These are phyloP conservation scores for Pterulicium gracile DNA, from an alignment of 1,284 basidiomycete genomes.

Conservation along the genomic window DNA sequence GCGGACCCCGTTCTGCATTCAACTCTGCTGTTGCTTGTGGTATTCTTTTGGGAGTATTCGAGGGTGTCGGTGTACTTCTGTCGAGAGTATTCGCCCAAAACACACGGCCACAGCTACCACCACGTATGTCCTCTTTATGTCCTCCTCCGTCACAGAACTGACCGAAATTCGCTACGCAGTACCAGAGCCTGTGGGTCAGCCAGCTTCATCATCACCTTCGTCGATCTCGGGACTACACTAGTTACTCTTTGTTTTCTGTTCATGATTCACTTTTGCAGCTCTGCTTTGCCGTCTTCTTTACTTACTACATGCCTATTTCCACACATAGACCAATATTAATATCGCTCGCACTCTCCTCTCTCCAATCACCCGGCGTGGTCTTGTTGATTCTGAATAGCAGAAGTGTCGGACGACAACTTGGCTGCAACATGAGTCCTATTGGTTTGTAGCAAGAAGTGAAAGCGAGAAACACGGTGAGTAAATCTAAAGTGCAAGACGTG, in stretches of 20 bases:
- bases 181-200: not conserved
- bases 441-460: too few species aligned
- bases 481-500: too few species aligned
- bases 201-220: slow-evolving; percentile 12
- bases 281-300: too few species aligned
- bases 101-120: slow-evolving; percentile 52
- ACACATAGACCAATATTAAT: too few species aligned
- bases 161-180: not conserved
- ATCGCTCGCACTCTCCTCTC: too few species aligned
- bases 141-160: not conserved
- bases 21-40: slow-evolving; percentile 92
- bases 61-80: slow-evolving; percentile 86
- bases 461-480: too few species aligned
- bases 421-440: too few species aligned
- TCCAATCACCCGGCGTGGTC: too few species aligned
- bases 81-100: slow-evolving; percentile 77
- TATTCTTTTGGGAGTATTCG: slow-evolving; percentile 93
- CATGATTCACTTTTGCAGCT: slow-evolving; percentile 14
- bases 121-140: slow-evolving; percentile 5
- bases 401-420: too few species aligned
- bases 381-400: too few species aligned
- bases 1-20: slow-evolving; percentile 85
- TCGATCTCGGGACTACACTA: slow-evolving; percentile 27
- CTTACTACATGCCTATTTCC: too few species aligned
- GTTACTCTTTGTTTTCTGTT: slow-evolving; percentile 22